Base-by-base conservation (phyloP, 495 filamentous ascomycete species). In the Talaromyces adpressus region DNA sequence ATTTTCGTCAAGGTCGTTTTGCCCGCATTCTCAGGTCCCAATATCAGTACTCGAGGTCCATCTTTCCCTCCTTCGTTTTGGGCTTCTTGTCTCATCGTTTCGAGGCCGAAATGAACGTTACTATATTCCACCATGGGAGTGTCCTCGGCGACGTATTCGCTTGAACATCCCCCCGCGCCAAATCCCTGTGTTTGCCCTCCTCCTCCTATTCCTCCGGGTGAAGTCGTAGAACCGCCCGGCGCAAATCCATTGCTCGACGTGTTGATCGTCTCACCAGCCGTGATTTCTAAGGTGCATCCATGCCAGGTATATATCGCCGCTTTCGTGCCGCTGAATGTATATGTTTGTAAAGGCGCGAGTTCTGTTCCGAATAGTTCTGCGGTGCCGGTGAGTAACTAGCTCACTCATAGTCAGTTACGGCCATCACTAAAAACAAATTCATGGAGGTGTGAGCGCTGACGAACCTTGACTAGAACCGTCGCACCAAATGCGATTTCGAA, bases 281-380 rank as follows among this genome's bases (percentile, higher is more conserved):
- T 81, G 62, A 97, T 79, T 72, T 96, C 91, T 61, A 99, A 72
- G 11, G 80, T 84, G 68, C 92, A 96, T 63, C 95, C 95, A 72
- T 93, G 84, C 87, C 89, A 95, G 49, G 92, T 96, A 75, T 87
- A 93, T 64, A 99, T 88, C 25, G 92, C 91, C 36, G 89, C 87
- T 74, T 96, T 96, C 39, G 84, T 87, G 20, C 91, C 90, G 32
- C 81, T 81, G 75, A 99, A 96, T 47, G 84, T 87, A 81, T 98
- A 98, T 1, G 81, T 80, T 61, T 89, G 86, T 63, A 87, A 89
- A 12, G 84, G 82, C 12, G 92, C 91, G 62, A 99, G 89, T 75
- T 98, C 93, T 57, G 92, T 94, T 71, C 95, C 95, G 77, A 98
- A 97, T 69, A 95, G 85, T 79, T 99, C 94, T 47, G 95, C 95